Conservation (phyloP, 129 eudicot genomes). For the Ambrosia trifida region DNA sequence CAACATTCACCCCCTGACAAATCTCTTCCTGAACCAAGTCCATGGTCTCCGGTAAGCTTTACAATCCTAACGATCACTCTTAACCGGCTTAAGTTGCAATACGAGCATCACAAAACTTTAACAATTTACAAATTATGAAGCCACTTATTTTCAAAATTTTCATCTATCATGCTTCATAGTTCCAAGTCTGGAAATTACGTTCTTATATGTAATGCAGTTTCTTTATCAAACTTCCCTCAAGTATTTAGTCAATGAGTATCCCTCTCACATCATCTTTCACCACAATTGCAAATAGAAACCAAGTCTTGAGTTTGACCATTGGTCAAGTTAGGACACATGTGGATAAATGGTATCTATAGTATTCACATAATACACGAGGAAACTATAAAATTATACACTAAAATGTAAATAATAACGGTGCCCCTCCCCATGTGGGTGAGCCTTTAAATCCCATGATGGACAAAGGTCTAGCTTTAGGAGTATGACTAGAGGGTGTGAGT, state of each 20-base stretch:
- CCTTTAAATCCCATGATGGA: no score
- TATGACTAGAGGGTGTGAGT: no score
- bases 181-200: not conserved
- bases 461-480: no score
- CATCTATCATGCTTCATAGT: not conserved
- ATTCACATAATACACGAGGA: not conserved
- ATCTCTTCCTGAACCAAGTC: slow-evolving; percentile 84
- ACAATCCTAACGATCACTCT: slow-evolving; percentile 1
- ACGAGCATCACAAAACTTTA: not conserved
- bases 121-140: not conserved
- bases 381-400: not conserved
- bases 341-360: not conserved
- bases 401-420: not conserved
- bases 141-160: slow-evolving; percentile 6
- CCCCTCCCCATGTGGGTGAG: no score
- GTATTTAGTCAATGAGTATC: not conserved
- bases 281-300: not conserved
- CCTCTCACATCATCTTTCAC: not conserved
- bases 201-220: not conserved
- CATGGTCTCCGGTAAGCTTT: slow-evolving; percentile 97
- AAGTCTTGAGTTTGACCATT: not conserved
- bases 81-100: slow-evolving; percentile 9
- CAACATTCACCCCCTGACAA: slow-evolving; percentile 89
- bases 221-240: not conserved
- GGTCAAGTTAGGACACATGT: not conserved